Evolutionary conservation across 306 rosid species (phyloP), one percentile per base, ranked within the genome.

Genomic region (Styphnolobium japonicum): DNA sequence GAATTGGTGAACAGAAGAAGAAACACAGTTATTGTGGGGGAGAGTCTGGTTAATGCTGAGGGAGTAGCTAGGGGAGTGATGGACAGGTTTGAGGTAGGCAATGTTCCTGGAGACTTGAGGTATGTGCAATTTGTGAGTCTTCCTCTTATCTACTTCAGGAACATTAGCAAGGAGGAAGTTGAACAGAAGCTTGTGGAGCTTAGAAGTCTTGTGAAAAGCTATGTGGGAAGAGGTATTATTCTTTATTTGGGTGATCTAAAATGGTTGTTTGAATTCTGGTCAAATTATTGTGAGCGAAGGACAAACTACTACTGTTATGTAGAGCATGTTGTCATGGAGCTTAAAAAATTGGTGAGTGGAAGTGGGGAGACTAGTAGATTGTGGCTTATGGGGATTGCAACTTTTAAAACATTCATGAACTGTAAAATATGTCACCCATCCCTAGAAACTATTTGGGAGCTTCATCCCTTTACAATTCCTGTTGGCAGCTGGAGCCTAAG

Each of bases 241-340:
- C 85, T 93, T 72, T 91, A 90, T 39, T 86, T 93, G 81, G 95
- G 98, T 53, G 98, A 93, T 64, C 85, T 93, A 31, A 81, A 85
- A 58, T 93, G 98, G 95, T 80, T 90, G 61, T 79, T 91, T 46
- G 97, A 93, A 74, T 86, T 90, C 7, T 93, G 97, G 98, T 82
- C 93, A 56, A 86, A 42, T 79, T 84, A 71, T 84, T 80, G 84
- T 43, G 85, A 86, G 33, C 74, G 79, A 40, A 90, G 82, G 64
- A 80, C 76, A 63, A 85, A 78, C 63, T 82, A 73, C 62, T 88
- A 85, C 61, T 84, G 86, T 79, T 82, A 86, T 58, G 70, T 91
- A 27, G 91, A 93, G 75, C 89, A 91, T 67, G 63, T 91, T 75
- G 87, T 90, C 5, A 87, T 88, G 93, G 97, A 91, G 83, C 77